These are phyloP conservation scores for Metschnikowia peoriensis DNA, from an alignment of 805 yeast species.

Conservation along the genomic window DNA sequence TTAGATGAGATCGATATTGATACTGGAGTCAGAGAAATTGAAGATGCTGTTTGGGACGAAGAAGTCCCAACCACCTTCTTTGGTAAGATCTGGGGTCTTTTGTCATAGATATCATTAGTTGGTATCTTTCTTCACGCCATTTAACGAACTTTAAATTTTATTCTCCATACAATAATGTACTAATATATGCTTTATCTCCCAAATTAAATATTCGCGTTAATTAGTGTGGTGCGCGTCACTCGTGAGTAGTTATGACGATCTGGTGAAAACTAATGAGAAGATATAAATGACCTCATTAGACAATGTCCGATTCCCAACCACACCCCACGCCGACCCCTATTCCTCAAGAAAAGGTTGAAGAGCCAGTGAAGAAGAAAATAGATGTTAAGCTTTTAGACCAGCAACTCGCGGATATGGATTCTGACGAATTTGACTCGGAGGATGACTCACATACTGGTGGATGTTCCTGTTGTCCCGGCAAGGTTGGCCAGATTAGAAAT, in stretches of 20 bases:
- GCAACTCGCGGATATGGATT: constrained; percentile 20
- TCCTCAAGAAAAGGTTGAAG: not conserved
- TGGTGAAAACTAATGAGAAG: not conserved
- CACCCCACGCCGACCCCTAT: not conserved
- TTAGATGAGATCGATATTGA: constrained; percentile 67
- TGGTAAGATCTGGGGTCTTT: constrained; percentile 53
- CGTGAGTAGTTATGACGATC: not conserved
- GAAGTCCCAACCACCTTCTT: constrained; percentile 47
- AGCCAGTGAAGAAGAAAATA: constrained; percentile 4
- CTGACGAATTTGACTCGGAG: constrained; percentile 19
- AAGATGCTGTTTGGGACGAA: constrained; percentile 55
- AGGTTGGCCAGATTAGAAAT: constrained; percentile 15
- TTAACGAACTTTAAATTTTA: not conserved
- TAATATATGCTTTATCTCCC: not conserved
- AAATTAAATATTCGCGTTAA: not conserved
- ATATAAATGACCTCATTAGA: no score
- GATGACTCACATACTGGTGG: constrained; percentile 15
- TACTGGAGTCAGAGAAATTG: constrained; percentile 62
- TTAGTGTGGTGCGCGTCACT: not conserved
- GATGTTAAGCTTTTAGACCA: constrained; percentile 20
- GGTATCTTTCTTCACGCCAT: not conserved
- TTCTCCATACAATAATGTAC: not conserved
- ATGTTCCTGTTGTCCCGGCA: constrained; percentile 20
- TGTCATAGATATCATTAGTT: constrained; percentile 8
- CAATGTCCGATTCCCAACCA: constrained; percentile 4